Evolutionary conservation across 768 basidiomycete species (phyloP).

Genomic region (Hydnomerulius pinastri): DNA sequence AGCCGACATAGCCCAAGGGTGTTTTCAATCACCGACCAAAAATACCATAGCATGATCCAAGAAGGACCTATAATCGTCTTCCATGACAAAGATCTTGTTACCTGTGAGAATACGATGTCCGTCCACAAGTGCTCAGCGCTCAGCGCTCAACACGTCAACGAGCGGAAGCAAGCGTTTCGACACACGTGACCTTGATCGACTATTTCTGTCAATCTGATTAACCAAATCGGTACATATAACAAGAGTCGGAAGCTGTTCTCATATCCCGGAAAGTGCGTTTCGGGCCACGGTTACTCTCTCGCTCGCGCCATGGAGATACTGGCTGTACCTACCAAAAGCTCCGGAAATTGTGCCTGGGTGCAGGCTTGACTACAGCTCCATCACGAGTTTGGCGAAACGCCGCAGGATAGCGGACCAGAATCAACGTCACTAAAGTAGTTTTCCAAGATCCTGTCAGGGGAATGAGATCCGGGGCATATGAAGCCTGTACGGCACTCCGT

Average conservation of each 20-base stretch:
- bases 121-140: no score
- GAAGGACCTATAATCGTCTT: neutral
- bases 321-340: neutral
- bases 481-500: slow-evolving; percentile 1
- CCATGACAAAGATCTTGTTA: slow-evolving; percentile 1
- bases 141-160: no score
- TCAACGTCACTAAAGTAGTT: neutral
- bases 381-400: slow-evolving; percentile 5
- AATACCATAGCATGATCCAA: neutral
- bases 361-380: neutral
- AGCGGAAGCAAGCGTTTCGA: no score
- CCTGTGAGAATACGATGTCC: slow-evolving; percentile 2
- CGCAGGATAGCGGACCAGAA: no score
- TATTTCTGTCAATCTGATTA: no score
- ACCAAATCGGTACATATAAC: neutral
- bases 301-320: slow-evolving; percentile 13
- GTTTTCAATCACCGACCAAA: neutral
- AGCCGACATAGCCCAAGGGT: neutral
- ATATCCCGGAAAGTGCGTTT: slow-evolving; percentile 9
- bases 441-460: slow-evolving; percentile 12
- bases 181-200: no score
- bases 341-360: neutral
- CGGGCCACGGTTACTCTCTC: no score
- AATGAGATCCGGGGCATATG: slow-evolving; percentile 17
- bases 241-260: neutral